Percentiles rank a stretch among this genome's conserved stretches.
phyloP scores from a whole-genome alignment of 73 alveolate species.

The Blepharisma japonicum region DNA sequence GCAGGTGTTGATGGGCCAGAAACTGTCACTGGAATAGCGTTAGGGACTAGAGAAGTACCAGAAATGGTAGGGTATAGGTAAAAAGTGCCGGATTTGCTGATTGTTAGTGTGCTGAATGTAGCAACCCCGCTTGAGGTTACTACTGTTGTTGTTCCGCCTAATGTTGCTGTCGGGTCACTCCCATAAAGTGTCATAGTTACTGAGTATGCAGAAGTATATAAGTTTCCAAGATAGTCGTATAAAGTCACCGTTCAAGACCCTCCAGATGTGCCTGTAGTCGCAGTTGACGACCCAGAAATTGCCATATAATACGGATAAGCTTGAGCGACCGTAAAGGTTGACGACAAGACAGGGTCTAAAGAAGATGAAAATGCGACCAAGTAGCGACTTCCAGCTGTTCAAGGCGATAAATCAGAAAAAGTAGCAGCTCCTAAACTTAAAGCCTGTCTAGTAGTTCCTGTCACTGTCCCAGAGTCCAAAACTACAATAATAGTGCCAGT shows the following conservation, averaged over 20 bases:
- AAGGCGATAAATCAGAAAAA: background rate
- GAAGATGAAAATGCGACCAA: background rate
- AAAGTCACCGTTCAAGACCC: background rate
- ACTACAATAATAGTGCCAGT: background rate
- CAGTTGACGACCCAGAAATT: background rate
- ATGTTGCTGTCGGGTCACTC: background rate
- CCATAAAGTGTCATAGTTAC: background rate
- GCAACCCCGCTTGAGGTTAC: background rate
- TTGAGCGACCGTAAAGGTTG: background rate
- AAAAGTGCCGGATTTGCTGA: background rate
- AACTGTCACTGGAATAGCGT: background rate
- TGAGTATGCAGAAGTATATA: background rate
- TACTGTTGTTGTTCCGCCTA: slow-evolving; percentile 4
- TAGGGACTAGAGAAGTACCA: background rate
- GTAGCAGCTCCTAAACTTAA: background rate
- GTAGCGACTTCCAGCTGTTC: background rate
- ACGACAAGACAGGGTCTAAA: background rate
- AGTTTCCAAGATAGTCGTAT: background rate
- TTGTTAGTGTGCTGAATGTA: background rate
- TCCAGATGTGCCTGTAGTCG: background rate
- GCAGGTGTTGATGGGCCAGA: slow-evolving; percentile 2
- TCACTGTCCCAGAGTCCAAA: background rate
- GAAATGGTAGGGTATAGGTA: slow-evolving; percentile 3
- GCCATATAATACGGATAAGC: background rate
- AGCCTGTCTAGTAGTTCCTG: background rate